These are phyloP conservation scores for Exophiala spinifera DNA, from an alignment of 2,329 filamentous ascomycete species.

Conservation along the genomic window DNA sequence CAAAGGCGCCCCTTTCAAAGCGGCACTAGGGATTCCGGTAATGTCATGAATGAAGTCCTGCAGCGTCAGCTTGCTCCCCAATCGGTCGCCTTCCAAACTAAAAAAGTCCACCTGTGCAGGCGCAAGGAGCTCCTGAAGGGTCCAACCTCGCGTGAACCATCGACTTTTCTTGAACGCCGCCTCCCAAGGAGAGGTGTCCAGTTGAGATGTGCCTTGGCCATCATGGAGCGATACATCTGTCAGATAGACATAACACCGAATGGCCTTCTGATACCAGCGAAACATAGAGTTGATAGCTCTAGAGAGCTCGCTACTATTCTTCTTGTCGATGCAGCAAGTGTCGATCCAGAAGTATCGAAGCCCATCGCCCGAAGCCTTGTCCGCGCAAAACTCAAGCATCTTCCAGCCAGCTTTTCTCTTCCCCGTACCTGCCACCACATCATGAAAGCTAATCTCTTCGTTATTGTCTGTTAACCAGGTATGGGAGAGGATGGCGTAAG, in stretches of 20 bases:
- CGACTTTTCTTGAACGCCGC: background rate
- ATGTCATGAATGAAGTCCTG: background rate
- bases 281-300: slow-evolving; percentile 29
- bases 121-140: slow-evolving; percentile 27
- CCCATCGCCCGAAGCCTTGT: background rate
- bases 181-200: background rate
- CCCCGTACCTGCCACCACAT: slow-evolving; percentile 8
- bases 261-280: slow-evolving; percentile 27
- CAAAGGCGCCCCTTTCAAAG: background rate
- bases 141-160: slow-evolving; percentile 7
- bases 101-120: slow-evolving; percentile 6
- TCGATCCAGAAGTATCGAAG: slow-evolving; percentile 31
- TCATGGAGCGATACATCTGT: slow-evolving; percentile 9
- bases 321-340: slow-evolving; percentile 27
- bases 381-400: too few species aligned
- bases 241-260: slow-evolving; percentile 26
- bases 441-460: slow-evolving; percentile 26
- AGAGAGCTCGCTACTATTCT: background rate
- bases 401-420: too few species aligned
- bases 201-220: too few species aligned
- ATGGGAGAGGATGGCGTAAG: slow-evolving; percentile 27
- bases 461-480: slow-evolving; percentile 24
- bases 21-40: background rate
- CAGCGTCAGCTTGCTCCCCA: background rate
- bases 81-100: background rate